Conservation (phyloP, 2,329 filamentous ascomycete genomes). For the Calonectria henricotiae region DNA sequence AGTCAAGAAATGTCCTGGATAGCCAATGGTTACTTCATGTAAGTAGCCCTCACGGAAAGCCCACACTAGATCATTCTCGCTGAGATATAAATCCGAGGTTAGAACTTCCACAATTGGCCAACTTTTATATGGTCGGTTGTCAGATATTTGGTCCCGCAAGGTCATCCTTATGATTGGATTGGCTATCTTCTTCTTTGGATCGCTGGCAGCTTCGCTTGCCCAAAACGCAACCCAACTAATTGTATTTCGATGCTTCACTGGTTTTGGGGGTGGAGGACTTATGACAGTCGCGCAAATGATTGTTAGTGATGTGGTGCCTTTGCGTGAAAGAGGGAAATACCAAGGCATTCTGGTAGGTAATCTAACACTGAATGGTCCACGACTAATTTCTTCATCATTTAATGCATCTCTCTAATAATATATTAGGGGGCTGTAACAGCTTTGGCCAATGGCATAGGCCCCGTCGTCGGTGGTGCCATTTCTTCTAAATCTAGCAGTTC, state of each 20-base stretch:
- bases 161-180: conserved; percentile 18
- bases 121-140: not conserved
- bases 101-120: conserved; percentile 10
- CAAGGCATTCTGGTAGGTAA: conserved; percentile 13
- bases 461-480: conserved; percentile 9
- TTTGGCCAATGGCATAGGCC: conserved; percentile 2
- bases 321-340: conserved; percentile 10
- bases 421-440: conserved; percentile 7
- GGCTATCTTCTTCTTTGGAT: conserved; percentile 12
- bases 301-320: conserved; percentile 16
- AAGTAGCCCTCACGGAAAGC: not conserved
- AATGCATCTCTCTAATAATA: not conserved
- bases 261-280: conserved; percentile 3
- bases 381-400: too few relatives aligned
- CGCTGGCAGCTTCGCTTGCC: not conserved
- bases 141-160: conserved; percentile 19
- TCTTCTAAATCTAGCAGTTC: conserved; percentile 3
- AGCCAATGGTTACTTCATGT: conserved; percentile 10
- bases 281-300: conserved; percentile 19
- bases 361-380: too few relatives aligned
- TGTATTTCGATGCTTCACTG: not conserved
- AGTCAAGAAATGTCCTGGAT: conserved; percentile 6
- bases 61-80: not conserved
- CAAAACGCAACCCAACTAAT: conserved; percentile 2
- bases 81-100: not conserved